Percentiles rank a stretch among this genome's conserved stretches.
phyloP scores from a whole-genome alignment of 2,329 filamentous ascomycete species.

The Cladophialophora bantiana region DNA sequence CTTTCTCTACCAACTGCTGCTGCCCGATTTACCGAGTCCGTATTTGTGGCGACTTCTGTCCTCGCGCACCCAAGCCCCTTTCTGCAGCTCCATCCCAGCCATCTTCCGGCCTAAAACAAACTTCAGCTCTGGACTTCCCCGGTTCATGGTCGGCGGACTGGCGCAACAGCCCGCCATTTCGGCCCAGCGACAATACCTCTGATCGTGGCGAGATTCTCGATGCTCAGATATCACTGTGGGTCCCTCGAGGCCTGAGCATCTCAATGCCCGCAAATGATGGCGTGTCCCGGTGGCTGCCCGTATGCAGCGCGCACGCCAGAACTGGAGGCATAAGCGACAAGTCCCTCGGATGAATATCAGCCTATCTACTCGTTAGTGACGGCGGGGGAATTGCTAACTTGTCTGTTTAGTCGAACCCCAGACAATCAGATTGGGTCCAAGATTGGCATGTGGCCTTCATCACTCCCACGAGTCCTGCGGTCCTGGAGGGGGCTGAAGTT shows the following conservation, averaged over 20 bases:
- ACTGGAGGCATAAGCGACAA: constrained; percentile 5
- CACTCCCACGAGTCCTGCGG: not conserved
- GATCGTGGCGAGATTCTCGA: not conserved
- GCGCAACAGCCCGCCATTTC: not conserved
- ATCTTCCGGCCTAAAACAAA: not conserved
- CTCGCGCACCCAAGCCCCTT: not conserved
- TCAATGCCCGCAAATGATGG: not conserved
- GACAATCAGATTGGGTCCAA: not conserved
- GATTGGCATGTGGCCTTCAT: constrained; percentile 15
- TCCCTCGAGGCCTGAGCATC: not conserved
- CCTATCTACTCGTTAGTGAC: constrained; percentile 6
- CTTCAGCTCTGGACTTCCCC: not conserved
- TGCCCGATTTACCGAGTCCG: not conserved
- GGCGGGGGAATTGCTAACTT: constrained; percentile 8
- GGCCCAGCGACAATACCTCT: not conserved
- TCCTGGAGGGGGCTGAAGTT: not conserved
- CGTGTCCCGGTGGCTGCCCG: constrained; percentile 7
- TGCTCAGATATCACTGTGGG: constrained; percentile 6
- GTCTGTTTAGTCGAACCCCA: constrained; percentile 9
- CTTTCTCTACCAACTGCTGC: not conserved
- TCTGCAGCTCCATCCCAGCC: not conserved
- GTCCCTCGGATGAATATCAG: constrained; percentile 1
- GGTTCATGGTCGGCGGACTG: not conserved
- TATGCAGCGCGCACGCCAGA: not conserved
- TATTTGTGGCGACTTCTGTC: not conserved